Conservation (phyloP, 192 early-diverging fungal genomes). For the Backusella tuberculispora region DNA sequence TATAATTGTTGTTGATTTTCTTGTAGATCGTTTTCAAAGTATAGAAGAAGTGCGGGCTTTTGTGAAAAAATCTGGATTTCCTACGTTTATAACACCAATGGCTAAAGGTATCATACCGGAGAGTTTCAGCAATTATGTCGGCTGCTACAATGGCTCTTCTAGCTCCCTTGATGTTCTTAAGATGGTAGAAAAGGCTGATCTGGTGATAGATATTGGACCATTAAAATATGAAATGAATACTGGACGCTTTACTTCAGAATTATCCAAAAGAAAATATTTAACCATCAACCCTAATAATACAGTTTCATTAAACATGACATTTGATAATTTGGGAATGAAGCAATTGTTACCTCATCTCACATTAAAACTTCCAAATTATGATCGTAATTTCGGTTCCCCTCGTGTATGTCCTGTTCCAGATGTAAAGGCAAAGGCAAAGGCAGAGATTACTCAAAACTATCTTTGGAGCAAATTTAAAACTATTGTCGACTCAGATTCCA, state of each 20-base stretch:
- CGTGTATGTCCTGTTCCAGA: not conserved
- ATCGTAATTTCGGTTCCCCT: not conserved
- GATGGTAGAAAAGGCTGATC: slow-evolving; percentile 41
- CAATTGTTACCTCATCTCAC: slow-evolving; percentile 30
- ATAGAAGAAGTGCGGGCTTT: slow-evolving; percentile 33
- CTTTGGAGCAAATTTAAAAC: slow-evolving; percentile 46
- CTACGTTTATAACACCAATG: slow-evolving; percentile 48
- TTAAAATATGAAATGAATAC: slow-evolving; percentile 53
- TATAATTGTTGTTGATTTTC: slow-evolving; percentile 48
- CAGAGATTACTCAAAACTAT: slow-evolving; percentile 41
- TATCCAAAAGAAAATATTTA: slow-evolving; percentile 36
- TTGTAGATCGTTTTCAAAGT: slow-evolving; percentile 35
- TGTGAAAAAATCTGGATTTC: slow-evolving; percentile 37
- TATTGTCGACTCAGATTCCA: slow-evolving; percentile 25
- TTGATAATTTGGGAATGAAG: slow-evolving; percentile 39
- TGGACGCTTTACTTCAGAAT: slow-evolving; percentile 44
- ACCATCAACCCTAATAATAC: slow-evolving; percentile 41
- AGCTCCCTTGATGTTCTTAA: slow-evolving; percentile 30
- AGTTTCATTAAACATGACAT: slow-evolving; percentile 33
- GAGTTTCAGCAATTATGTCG: slow-evolving; percentile 34
- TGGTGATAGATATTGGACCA: slow-evolving; percentile 45
- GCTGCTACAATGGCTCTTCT: slow-evolving; percentile 14
- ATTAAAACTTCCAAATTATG: slow-evolving; percentile 3
- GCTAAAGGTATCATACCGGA: slow-evolving; percentile 46
- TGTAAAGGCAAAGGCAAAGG: not conserved